phyloP scores from a whole-genome alignment of 768 basidiomycete genomes.

The Mycena capillaripes region DNA sequence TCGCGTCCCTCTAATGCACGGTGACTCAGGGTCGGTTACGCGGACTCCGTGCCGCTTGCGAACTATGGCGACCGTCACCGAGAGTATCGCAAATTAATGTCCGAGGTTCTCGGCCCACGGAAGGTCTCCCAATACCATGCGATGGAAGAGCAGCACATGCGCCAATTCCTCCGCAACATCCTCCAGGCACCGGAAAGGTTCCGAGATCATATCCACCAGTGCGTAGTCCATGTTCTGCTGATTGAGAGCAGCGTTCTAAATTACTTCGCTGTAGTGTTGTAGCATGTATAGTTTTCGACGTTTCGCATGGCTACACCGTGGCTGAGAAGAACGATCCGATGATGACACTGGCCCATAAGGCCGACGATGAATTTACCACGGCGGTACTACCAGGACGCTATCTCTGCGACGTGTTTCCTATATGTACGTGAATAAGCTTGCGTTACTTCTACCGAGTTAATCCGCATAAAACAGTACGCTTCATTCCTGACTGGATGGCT shows the following conservation, averaged over 20 bases:
- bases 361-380: slow-evolving; percentile 3
- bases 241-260: too few relatives aligned
- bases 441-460: too few relatives aligned
- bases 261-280: background rate
- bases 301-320: slow-evolving; percentile 16
- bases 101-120: slow-evolving; percentile 7
- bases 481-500: slow-evolving; percentile 1
- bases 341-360: background rate
- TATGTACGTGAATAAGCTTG: background rate
- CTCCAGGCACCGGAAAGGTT: background rate
- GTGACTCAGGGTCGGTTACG: slow-evolving; percentile 15
- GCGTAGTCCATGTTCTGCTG: background rate
- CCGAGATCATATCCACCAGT: background rate
- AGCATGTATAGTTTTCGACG: slow-evolving; percentile 1
- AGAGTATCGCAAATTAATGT: background rate
- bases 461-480: slow-evolving; percentile 5
- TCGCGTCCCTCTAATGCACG: background rate
- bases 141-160: background rate
- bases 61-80: background rate
- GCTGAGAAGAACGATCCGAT: background rate
- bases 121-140: background rate
- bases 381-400: slow-evolving; percentile 1
- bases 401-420: slow-evolving; percentile 12
- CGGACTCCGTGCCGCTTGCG: background rate
- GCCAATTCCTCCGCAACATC: background rate